A percentile compares a stretch with the other conserved stretches of the same genome.
Conservation (phyloP, 805 yeast species). For the Ogataea nitratoaversa region DNA sequence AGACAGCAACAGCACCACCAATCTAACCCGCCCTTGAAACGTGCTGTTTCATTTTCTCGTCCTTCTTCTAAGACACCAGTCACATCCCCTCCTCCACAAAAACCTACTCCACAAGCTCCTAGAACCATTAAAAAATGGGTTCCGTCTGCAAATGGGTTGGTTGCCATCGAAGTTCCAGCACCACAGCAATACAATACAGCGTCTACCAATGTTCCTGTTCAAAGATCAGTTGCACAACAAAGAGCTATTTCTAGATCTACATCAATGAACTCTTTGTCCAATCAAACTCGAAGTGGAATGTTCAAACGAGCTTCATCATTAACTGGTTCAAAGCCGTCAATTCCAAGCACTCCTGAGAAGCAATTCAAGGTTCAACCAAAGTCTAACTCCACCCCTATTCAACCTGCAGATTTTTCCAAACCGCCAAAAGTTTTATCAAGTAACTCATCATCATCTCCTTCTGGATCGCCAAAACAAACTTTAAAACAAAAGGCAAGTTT, state of each 20-base stretch:
- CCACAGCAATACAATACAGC: conserved; percentile 3
- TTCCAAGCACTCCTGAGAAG: background rate
- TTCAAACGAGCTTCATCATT: conserved; percentile 16
- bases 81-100: background rate
- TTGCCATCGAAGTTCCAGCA: conserved; percentile 65
- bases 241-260: conserved; percentile 18
- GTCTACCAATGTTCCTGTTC: background rate
- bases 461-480: conserved; percentile 5
- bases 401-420: too few species aligned
- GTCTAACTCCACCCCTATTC: too few species aligned
- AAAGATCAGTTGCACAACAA: conserved; percentile 8
- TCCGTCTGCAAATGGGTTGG: conserved; percentile 70
- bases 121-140: conserved; percentile 63
- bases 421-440: background rate
- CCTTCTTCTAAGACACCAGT: conserved; percentile 4
- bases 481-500: conserved; percentile 17
- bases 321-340: conserved; percentile 15
- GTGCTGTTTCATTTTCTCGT: conserved; percentile 19
- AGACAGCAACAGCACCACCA: conserved; percentile 2
- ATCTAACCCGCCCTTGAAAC: conserved; percentile 5
- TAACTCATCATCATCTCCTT: background rate
- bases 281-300: conserved; percentile 14
- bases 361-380: background rate
- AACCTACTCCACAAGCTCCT: conserved; percentile 16
- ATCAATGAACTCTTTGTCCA: conserved; percentile 22